A percentile compares a stretch with the other conserved stretches of the same genome.
Conservation (phyloP, 2,329 filamentous ascomycete genomes). For the Verticillium longisporum region DNA sequence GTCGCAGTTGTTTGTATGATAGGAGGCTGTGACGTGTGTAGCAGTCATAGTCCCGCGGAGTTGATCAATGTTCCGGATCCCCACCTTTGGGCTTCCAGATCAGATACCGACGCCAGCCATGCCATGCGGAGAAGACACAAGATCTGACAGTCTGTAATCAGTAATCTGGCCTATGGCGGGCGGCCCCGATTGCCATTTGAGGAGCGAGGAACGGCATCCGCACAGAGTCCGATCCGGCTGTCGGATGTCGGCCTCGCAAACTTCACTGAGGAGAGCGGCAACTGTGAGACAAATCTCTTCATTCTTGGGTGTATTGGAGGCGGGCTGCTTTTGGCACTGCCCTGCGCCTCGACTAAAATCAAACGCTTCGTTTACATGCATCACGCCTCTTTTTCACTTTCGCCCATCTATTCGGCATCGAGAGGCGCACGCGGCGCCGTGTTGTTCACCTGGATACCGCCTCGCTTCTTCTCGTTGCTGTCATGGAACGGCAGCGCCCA, state of each 20-base stretch:
- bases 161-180: not conserved
- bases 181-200: not conserved
- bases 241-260: not conserved
- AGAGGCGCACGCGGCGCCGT: conserved; percentile 66
- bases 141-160: not conserved
- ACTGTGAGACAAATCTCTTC: no score
- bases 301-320: not conserved
- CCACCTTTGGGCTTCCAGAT: not conserved
- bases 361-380: not conserved
- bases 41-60: not conserved
- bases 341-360: not conserved
- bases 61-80: not conserved
- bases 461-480: conserved; percentile 75
- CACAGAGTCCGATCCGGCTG: not conserved
- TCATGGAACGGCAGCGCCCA: conserved; percentile 83
- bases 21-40: not conserved
- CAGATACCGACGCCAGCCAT: not conserved
- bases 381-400: not conserved
- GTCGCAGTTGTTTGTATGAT: not conserved
- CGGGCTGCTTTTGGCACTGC: not conserved
- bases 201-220: not conserved
- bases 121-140: not conserved
- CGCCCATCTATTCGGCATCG: conserved; percentile 61
- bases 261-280: no score
- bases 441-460: conserved; percentile 82